Evolutionary conservation across 768 basidiomycete species (phyloP), one percentile per base, ranked within the genome.

Genomic region (Neoboletus magnificus): DNA sequence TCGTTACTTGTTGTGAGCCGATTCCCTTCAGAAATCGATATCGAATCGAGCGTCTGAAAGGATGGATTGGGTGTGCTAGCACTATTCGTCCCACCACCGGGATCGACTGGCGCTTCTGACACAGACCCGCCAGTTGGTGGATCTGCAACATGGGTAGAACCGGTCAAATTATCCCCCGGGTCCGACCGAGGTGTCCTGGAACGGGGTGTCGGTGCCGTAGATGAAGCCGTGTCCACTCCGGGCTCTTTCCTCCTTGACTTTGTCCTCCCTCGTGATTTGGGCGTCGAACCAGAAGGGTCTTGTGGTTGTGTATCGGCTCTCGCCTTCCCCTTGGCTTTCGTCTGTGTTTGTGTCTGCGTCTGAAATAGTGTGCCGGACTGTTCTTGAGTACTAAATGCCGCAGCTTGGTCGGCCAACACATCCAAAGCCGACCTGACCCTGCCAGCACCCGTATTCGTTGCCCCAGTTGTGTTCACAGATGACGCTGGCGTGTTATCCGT

Each of bases 321-420:
- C 42, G 60, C 66, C 33, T 65, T 66, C 16, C 60, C 67, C 46
- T 66, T 69, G 7, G 50, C 67, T 56, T 62, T 62, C 4, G 39
- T 20, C 18, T 46, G 54, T 0, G 35, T 37, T 33, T 36, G 55
- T 0, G 37, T 29, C 29, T 50, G 55, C 1, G 45, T 12, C 29
- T 56, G 60, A 16, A 41, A 23, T 18, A 29, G 46, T 20, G 50
- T 16, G 5, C 37, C n/a, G 5, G 59, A 18, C 52, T 64, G 67
- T 58, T 74, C 65, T 63, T 74, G 57, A 61, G 76, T 66, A 67
- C 74, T 69, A 68, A 80, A 80, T 16, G 72, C 81, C 9, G 84
- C 84, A 4, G 88, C 86, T 65, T 89, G 86, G 60, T 88, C 86
- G 1, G 87, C 88, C 33, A 89, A 72, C 9, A 90, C 86, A 62